Evolutionary conservation across 2,329 filamentous ascomycete species (phyloP), one percentile per base, ranked within the genome.

Genomic region (Apiospora koreana): DNA sequence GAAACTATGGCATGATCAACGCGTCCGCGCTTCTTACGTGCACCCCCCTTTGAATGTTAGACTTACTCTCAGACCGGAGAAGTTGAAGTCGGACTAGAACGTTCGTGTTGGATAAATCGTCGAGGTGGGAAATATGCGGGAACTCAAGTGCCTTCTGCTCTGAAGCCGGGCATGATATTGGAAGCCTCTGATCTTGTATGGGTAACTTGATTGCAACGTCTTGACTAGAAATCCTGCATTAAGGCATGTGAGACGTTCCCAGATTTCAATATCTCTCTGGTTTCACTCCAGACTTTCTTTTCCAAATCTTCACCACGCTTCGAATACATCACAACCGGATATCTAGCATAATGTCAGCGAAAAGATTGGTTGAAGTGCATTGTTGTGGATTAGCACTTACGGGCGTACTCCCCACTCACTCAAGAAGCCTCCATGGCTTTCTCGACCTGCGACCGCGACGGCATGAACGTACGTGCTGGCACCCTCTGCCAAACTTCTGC

Each of bases 391-490:
- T 7, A 25, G 4, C 23, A 67, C 65, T 67, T 67, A 67, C 65
- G 65, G 65, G 43, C 65, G 43, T 23, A 67, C 23, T 35, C 41
- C 43, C 65, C 65, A 67, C 41, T 67, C 65, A 14, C 65, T 67
- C 65, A 67, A 46, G 43, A 46, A 46, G 28, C 43, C 43, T 8
- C 65, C 65, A 31, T 67, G 65, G 43, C 65, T 67, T 46, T 67
- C 65, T 2, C 28, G 65, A 4, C 65, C 65, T 23, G 41, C 41
- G 41, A 45, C 35, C 16, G 38, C 65, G 10, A 50, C 65, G 35
- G 65, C 65, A 23, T 67, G 41, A n/a, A 67, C 65, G 25, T 67
- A 67, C 65, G 65, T 67, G 65, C 65, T 50, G 28, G 65, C 65
- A 18, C 65, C 65, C 41, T 45, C 65, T 1, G 43, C 43, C 65